A percentile compares a stretch with the other conserved stretches of the same genome.
phyloP scores from a whole-genome alignment of 768 basidiomycete species.

The Amanita exitialis region DNA sequence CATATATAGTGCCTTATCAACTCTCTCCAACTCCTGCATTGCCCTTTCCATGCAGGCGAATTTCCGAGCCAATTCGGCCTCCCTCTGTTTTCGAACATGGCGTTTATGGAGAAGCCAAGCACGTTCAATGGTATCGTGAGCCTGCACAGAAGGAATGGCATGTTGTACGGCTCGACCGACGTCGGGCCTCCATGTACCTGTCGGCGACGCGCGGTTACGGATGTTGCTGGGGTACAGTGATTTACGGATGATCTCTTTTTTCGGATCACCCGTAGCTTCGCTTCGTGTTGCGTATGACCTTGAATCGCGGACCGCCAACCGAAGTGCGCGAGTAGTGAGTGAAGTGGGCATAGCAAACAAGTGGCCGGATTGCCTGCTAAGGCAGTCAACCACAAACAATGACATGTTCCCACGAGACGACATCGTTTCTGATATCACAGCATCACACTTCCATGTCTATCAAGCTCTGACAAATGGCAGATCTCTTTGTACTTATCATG shows the following conservation, averaged over 20 bases:
- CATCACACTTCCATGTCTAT: too few relatives aligned
- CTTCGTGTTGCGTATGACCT: slow-evolving; percentile 32
- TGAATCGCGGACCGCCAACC: slow-evolving; percentile 20
- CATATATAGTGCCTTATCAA: slow-evolving; percentile 49
- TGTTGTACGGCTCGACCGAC: slow-evolving; percentile 66
- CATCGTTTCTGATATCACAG: too few relatives aligned
- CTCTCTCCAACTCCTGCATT: slow-evolving; percentile 67
- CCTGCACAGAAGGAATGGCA: slow-evolving; percentile 84
- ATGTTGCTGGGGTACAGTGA: slow-evolving; percentile 74
- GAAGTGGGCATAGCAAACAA: slow-evolving; percentile 27
- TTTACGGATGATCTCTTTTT: slow-evolving; percentile 66
- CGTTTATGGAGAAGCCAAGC: slow-evolving; percentile 82
- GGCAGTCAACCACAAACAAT: neutral
- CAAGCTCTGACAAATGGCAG: too few relatives aligned
- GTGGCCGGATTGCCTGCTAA: neutral
- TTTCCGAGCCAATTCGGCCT: slow-evolving; percentile 64
- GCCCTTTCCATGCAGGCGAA: slow-evolving; percentile 75
- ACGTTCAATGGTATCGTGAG: slow-evolving; percentile 85
- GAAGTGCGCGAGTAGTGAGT: slow-evolving; percentile 22
- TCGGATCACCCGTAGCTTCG: slow-evolving; percentile 43
- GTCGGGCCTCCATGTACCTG: slow-evolving; percentile 78
- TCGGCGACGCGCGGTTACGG: slow-evolving; percentile 61
- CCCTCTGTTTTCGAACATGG: slow-evolving; percentile 58
- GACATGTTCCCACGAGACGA: slow-evolving; percentile 5
- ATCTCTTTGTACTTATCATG: too few relatives aligned